Evolutionary conservation across 192 early-diverging fungal genomes (phyloP).

Genomic region (Paraglomus brasilianum): DNA sequence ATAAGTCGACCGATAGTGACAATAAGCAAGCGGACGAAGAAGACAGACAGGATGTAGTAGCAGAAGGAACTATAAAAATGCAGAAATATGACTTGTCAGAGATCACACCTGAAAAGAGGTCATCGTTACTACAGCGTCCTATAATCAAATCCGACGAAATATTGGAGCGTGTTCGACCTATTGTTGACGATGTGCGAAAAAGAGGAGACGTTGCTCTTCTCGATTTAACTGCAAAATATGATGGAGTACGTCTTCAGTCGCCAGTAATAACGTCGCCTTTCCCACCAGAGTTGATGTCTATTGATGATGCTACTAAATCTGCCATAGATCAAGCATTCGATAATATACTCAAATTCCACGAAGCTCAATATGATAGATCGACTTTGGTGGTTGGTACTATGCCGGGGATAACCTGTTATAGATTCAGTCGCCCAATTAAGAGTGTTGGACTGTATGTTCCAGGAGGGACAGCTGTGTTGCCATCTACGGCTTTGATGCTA

Average conservation of each 20-base stretch:
- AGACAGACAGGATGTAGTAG: too few species aligned
- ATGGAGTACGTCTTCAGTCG: constrained; percentile 71
- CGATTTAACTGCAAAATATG: constrained; percentile 88
- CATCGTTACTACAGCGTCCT: constrained; percentile 78
- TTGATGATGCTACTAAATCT: constrained; percentile 60
- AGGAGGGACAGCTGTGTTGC: constrained; percentile 95
- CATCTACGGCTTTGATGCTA: constrained; percentile 94
- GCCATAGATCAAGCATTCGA: constrained; percentile 96
- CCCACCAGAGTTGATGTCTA: constrained; percentile 50
- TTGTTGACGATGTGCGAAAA: constrained; percentile 79
- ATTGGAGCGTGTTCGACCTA: constrained; percentile 82
- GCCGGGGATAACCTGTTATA: constrained; percentile 93
- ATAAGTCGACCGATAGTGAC: too few species aligned
- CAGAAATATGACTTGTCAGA: constrained; percentile 56
- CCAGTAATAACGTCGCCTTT: constrained; percentile 87
- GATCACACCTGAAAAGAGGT: constrained; percentile 51
- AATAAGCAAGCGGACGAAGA: too few species aligned
- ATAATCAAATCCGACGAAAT: constrained; percentile 92
- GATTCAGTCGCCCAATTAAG: constrained; percentile 94
- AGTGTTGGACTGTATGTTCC: constrained; percentile 97
- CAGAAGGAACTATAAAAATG: constrained; percentile 67
- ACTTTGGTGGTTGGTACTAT: constrained; percentile 89
- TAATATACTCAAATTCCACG: constrained; percentile 93
- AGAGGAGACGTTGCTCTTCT: constrained; percentile 83
- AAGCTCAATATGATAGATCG: constrained; percentile 77